These are phyloP conservation scores for Fusarium sarcochroum DNA, from an alignment of 2,329 filamentous ascomycete genomes.

Conservation along the genomic window DNA sequence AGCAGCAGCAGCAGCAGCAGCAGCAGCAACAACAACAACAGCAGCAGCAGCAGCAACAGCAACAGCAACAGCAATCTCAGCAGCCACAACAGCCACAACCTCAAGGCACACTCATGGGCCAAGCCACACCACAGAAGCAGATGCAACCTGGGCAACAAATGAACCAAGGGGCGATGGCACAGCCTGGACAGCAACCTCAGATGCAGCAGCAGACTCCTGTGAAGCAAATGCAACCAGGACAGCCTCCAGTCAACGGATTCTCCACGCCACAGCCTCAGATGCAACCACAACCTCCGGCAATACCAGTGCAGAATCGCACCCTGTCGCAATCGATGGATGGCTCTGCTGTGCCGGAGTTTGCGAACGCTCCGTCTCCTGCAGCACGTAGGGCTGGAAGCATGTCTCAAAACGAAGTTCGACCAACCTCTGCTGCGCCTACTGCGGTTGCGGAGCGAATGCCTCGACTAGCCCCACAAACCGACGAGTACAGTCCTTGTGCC, in stretches of 20 bases:
- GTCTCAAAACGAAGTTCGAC: conserved; percentile 53
- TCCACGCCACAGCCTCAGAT: conserved; percentile 52
- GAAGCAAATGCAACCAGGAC: conserved; percentile 60
- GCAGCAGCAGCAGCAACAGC: conserved; percentile 55
- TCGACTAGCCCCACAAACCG: conserved; percentile 61
- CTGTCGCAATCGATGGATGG: conserved; percentile 66
- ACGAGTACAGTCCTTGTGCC: conserved; percentile 69
- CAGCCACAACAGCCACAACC: conserved; percentile 56
- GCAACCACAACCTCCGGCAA: conserved; percentile 40
- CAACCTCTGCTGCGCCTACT: conserved; percentile 36
- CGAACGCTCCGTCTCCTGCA: conserved; percentile 61
- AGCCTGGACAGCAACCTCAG: conserved; percentile 46
- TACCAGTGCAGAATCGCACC: conserved; percentile 61
- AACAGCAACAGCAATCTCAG: conserved; percentile 54
- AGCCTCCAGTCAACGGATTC: conserved; percentile 56
- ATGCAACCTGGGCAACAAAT: conserved; percentile 54
- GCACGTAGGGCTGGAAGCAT: conserved; percentile 59
- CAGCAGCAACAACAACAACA: conserved; percentile 56
- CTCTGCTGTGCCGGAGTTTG: conserved; percentile 55
- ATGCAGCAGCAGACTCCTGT: conserved; percentile 57
- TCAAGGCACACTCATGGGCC: conserved; percentile 49
- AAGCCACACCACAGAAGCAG: conserved; percentile 52
- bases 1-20: conserved; percentile 59
- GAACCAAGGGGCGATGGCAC: conserved; percentile 57
- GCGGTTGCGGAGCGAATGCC: conserved; percentile 51